Evolutionary conservation across 371 early-diverging fungal species (phyloP).

Genomic region (Lichtheimia hyalospora): DNA sequence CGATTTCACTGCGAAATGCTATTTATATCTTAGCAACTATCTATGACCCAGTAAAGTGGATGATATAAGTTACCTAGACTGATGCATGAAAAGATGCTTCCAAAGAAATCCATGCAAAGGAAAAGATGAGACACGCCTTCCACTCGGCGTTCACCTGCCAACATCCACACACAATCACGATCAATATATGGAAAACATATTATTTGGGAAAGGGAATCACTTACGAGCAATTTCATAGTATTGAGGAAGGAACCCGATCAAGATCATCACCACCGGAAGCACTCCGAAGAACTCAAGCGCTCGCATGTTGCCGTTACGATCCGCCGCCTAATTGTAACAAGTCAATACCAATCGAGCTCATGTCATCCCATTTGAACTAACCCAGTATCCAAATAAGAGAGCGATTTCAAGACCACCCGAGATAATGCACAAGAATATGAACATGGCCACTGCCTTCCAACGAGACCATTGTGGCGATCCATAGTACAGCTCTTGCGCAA

Average conservation of each 20-base stretch:
- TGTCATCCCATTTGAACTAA: neutral
- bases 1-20: conserved; percentile 18
- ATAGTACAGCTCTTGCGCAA: conserved; percentile 51
- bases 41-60: too few relatives aligned
- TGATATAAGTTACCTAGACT: conserved; percentile 34
- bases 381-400: conserved; percentile 23
- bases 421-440: conserved; percentile 11
- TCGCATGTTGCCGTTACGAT: neutral
- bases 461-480: conserved; percentile 19
- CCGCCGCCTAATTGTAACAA: too few relatives aligned
- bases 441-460: conserved; percentile 2
- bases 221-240: conserved; percentile 47
- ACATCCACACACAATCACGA: neutral
- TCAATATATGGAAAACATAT: neutral
- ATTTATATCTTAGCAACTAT: too few relatives aligned
- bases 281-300: conserved; percentile 32
- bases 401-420: conserved; percentile 27
- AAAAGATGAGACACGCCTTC: conserved; percentile 48
- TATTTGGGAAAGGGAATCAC: neutral
- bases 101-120: conserved; percentile 46
- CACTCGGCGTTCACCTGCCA: conserved; percentile 24
- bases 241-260: conserved; percentile 53
- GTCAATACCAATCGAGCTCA: too few relatives aligned
- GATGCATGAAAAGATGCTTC: conserved; percentile 47
- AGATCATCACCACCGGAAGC: conserved; percentile 42